Base-by-base conservation (phyloP, 352 stramenopile species). In the Aphanomyces invadans region DNA sequence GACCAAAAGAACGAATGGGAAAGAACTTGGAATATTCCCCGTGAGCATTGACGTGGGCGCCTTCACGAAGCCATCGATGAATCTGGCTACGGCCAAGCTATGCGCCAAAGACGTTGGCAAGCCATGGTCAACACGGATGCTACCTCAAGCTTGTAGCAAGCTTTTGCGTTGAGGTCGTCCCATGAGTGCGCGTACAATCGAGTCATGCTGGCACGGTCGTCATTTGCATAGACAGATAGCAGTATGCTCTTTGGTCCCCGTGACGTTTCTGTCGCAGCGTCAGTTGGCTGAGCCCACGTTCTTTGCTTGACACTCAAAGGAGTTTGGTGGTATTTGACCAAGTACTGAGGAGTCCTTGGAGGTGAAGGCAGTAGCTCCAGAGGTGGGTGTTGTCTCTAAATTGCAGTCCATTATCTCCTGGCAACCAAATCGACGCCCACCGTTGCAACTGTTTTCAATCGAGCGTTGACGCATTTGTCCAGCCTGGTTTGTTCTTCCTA, bases 151-250 rank as follows among this genome's bases (percentile, higher is more conserved):
- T 67, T 67, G 60, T 67, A 67, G 4, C 11, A 12, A 25, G 54
- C 33, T 67, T 67, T 67, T 4, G 46, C 49, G 0, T 17, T 4
- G 5, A 67, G 23, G 28, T 67, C 60, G 21, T 21, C 29, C 11
- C 9, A 32, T 10, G 60, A 67, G n/a, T 19, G 23, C 23, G 60
- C 60, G 28, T 57, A 3, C 10, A 67, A 4, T 15, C 60, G 42
- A 19, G 60, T 67, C 60, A 67, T 67, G 9, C 12, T 67, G 32
- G 3, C 10, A 10, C 60, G 38, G 25, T 67, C 44, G 28, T 67
- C 21, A 28, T 67, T 67, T 21, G 36, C 12, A 38, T 67, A 67
- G 3, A 67, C 60, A 25, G 60, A 67, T 0, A 67, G 15, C 17
- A 67, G 33, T 28, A 67, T 48, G 32, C 54, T 44, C 10, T 15